Base-by-base conservation (phyloP, 2,329 filamentous ascomycete species). In the Colletotrichum limetticola region DNA sequence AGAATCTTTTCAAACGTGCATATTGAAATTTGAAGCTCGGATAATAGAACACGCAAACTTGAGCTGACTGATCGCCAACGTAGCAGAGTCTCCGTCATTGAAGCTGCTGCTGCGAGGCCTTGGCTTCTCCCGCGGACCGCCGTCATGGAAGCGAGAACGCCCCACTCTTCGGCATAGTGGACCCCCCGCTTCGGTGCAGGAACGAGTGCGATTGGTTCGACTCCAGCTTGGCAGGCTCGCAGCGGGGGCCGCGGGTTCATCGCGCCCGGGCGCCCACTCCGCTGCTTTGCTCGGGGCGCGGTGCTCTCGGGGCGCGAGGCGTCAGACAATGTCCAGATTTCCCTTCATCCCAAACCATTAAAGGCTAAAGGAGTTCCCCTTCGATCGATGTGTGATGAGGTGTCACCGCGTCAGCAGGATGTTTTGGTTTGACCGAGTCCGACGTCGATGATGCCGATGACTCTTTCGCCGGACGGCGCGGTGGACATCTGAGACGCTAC, bases 281-380 rank as follows among this genome's bases (percentile, higher is more conserved):
- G 19, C n/a, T n/a, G n/a, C 24, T 55, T 30, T 26, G 46, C 26
- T 8, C 66, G 66, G 66, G 57, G 32, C 12, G n/a, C 71, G 71
- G 66, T 60, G 55, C 26, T 32, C 56, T 70, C 71, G 71, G 71
- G 66, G n/a, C 49, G 55, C 70, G 70, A 57, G 30, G 19, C 4
- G 52, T 37, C 14, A 42, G 37, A 42, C 14, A 42, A 7, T 42
- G 14, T 42, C 37, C 37, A 42, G 5, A 42, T 16, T 42, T 42
- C 37, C 37, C 16, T 42, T 42, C 37, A 42, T 42, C 37, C 37
- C 37, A 42, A 42, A 11, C 26, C 52, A 19, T 58, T 58, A 53
- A 69, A 69, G 28, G 14, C 53, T 28, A 53, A 19, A 46, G 57
- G 30, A 11, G 52, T 19, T 7, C 65, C 65, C 19, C 32, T 0